Evolutionary conservation across 257 asterid genomes (phyloP), one percentile per base, ranked within the genome.

Genomic region (Cinchona pubescens): DNA sequence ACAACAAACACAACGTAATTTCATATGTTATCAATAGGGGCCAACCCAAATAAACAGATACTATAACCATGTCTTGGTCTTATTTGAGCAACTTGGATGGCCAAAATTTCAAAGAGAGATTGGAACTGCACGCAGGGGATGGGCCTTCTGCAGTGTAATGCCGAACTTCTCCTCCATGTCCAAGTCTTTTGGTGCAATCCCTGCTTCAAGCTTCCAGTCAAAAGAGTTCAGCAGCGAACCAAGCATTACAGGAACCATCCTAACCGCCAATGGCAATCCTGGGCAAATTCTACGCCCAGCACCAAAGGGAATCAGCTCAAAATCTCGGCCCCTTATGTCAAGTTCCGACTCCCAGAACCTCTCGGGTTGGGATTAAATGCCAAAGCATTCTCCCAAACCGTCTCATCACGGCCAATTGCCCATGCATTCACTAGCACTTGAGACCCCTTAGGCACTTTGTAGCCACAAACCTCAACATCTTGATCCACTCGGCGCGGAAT

Each of bases 251-350:
- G 79, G 81, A 23, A 81, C 32, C 62, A 51, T 84, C 67, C 83
- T 76, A 0, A 46, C 32, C 2, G 82, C 85, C 62, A 84, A 49
- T 5, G 87, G 79, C 73, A 81, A 63, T 13, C 85, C 80, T 0
- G 85, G 85, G 49, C 83, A 84, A 2, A 81, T 84, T 69, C 85
- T 81, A 5, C 83, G 5, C 25, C 85, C 85, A 23, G 85, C 82
- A 21, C 87, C 87, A 29, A 84, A 84, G 0, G 85, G 85, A 37
- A 81, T 71, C 27, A 84, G 72, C 75, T 81, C 83, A 27, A 81
- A 84, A 76, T 81, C 67, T 51, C 67, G 71, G 37, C 87, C 87
- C 21, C 76, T 49, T 7, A 84, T 30, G 12, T 84, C 84, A 32
- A 81, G 3, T 15, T 81, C 77, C 1, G 83, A 78, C 23, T 72